A percentile compares a stretch with the other conserved stretches of the same genome.
These are phyloP conservation scores for Catunica adiposa DNA, from an alignment of 2,329 filamentous ascomycete genomes.

Conservation along the genomic window DNA sequence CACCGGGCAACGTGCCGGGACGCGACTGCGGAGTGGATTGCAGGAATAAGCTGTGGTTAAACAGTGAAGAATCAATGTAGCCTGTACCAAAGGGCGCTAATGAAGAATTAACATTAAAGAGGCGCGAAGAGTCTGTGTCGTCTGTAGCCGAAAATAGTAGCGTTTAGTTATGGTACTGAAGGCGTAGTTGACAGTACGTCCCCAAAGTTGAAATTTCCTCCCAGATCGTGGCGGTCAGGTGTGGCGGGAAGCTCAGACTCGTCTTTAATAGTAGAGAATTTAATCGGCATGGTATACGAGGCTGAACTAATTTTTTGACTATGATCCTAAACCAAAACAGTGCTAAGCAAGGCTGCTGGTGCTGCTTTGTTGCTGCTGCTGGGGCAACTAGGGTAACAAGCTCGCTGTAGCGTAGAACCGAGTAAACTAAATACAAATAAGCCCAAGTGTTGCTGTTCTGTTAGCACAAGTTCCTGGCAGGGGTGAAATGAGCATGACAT, in stretches of 20 bases:
- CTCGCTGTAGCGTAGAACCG: neutral
- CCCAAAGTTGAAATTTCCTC: constrained; percentile 25
- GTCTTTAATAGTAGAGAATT: constrained; percentile 26
- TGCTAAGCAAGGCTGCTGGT: neutral
- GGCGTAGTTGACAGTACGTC: constrained; percentile 37
- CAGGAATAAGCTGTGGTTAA: neutral
- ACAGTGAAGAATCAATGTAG: neutral
- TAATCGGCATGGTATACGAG: constrained; percentile 23
- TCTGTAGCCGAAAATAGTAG: neutral
- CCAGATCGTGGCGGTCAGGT: constrained; percentile 26
- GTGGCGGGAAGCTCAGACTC: constrained; percentile 32
- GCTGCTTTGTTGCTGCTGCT: neutral
- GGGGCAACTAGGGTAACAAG: neutral
- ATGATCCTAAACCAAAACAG: neutral
- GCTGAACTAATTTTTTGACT: constrained; percentile 7
- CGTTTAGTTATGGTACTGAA: constrained; percentile 23
- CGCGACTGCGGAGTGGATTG: constrained; percentile 25
- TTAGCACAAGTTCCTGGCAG: neutral
- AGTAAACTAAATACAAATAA: neutral
- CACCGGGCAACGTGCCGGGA: constrained; percentile 39
- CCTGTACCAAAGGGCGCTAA: neutral
- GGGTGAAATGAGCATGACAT: neutral
- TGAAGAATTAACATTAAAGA: neutral
- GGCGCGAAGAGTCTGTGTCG: neutral
- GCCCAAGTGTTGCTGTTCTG: neutral